These are phyloP conservation scores for Torulaspora indica DNA, from an alignment of 805 yeast genomes.

Conservation along the genomic window DNA sequence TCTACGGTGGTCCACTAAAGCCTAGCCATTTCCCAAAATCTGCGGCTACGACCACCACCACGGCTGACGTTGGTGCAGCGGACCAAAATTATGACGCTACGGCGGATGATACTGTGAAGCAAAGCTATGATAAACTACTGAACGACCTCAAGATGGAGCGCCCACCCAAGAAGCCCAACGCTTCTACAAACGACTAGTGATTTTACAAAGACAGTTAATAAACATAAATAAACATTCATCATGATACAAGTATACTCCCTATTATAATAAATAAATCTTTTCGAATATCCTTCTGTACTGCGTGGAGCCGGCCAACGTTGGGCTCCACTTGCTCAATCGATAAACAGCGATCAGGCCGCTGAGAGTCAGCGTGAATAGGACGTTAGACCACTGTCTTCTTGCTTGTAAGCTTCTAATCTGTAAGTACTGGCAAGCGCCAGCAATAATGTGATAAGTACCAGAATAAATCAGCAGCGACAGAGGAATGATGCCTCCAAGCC, in stretches of 20 bases:
- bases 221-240: neutral
- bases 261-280: slow-evolving; percentile 2
- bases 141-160: slow-evolving; percentile 51
- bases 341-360: slow-evolving; percentile 20
- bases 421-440: slow-evolving; percentile 25
- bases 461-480: slow-evolving; percentile 19
- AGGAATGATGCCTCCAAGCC: slow-evolving; percentile 25
- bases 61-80: neutral
- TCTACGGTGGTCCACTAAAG: slow-evolving; percentile 36
- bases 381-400: slow-evolving; percentile 21
- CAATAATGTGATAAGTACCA: slow-evolving; percentile 25
- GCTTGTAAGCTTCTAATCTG: slow-evolving; percentile 16
- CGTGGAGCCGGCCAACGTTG: slow-evolving; percentile 8
- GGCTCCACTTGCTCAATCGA: slow-evolving; percentile 16
- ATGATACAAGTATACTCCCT: neutral
- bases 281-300: slow-evolving; percentile 14
- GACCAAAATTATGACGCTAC: slow-evolving; percentile 15
- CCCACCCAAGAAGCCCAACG: slow-evolving; percentile 7
- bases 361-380: slow-evolving; percentile 12
- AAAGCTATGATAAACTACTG: slow-evolving; percentile 65
- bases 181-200: neutral
- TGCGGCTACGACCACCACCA: neutral
- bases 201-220: slow-evolving; percentile 1
- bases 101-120: slow-evolving; percentile 49
- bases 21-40: slow-evolving; percentile 5